These are phyloP conservation scores for Kurtzmaniella cleridarum DNA, from an alignment of 805 yeast genomes.

Conservation along the genomic window DNA sequence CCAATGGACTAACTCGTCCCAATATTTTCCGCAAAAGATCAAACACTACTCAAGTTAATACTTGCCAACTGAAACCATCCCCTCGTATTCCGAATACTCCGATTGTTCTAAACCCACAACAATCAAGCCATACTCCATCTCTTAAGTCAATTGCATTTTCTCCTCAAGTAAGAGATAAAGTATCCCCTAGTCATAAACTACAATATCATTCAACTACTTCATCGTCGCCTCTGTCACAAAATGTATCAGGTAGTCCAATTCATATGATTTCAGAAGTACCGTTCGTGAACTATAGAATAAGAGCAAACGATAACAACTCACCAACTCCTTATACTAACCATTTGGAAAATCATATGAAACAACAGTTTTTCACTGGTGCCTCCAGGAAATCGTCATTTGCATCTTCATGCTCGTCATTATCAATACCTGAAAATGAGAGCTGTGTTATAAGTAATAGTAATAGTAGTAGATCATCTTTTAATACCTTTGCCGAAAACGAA, in stretches of 20 bases:
- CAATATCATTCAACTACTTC: not conserved
- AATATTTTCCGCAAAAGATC: conserved; percentile 14
- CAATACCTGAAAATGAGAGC: conserved; percentile 19
- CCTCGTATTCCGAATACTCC: conserved; percentile 3
- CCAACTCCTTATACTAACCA: not conserved
- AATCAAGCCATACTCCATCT: conserved; percentile 25
- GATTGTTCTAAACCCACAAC: conserved; percentile 14
- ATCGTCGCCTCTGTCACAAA: not conserved
- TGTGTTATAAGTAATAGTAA: not conserved
- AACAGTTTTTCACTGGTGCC: not conserved
- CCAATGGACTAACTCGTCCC: conserved; percentile 1
- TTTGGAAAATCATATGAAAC: not conserved
- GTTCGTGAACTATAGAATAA: no score
- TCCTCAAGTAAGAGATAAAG: conserved; percentile 22
- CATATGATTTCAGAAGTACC: not conserved
- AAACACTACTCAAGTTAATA: conserved; percentile 10
- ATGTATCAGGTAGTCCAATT: not conserved
- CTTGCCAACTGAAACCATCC: conserved; percentile 3
- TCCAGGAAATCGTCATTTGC: conserved; percentile 9
- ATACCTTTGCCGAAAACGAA: conserved; percentile 4
- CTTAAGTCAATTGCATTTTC: conserved; percentile 35
- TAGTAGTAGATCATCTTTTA: conserved; percentile 15
- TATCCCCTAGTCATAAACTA: not conserved
- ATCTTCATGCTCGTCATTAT: conserved; percentile 14
- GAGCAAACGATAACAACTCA: not conserved